Evolutionary conservation across 2,329 filamentous ascomycete species (phyloP).

Genomic region (Xylaria multiplex): DNA sequence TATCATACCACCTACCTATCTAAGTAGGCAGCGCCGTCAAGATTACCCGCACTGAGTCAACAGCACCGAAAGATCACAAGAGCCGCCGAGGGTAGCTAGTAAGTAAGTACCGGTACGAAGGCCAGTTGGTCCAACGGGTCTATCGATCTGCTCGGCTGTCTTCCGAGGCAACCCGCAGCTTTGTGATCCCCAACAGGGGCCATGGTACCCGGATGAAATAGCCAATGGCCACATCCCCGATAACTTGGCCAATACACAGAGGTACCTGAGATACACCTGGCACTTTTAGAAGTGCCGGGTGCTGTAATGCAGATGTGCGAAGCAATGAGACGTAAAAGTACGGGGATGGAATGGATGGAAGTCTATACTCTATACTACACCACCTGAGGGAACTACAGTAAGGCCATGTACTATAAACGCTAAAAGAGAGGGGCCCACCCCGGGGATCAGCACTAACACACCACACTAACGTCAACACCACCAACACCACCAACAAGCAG

Average conservation of each 20-base stretch:
- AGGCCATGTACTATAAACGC: not conserved
- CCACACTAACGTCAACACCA: too few relatives aligned
- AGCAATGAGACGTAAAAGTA: slow-evolving; percentile 1
- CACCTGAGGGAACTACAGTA: too few relatives aligned
- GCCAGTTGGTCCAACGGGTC: not conserved
- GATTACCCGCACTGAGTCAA: slow-evolving; percentile 8
- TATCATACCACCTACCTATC: slow-evolving; percentile 23
- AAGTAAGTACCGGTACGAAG: slow-evolving; percentile 22
- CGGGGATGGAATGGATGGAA: not conserved
- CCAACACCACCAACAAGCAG: not conserved
- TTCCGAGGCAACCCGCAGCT: slow-evolving; percentile 4
- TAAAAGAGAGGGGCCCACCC: slow-evolving; percentile 5
- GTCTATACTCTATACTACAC: not conserved
- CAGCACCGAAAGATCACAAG: not conserved
- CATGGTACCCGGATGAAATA: not conserved
- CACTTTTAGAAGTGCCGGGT: not conserved
- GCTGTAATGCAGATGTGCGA: not conserved
- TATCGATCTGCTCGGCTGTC: not conserved
- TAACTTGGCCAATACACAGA: too few relatives aligned
- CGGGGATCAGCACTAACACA: slow-evolving; percentile 1
- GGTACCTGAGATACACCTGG: not conserved
- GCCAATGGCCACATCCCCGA: not conserved
- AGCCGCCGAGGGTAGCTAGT: not conserved
- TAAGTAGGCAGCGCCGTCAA: not conserved
- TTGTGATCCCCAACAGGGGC: not conserved